Base-by-base conservation (phyloP, 257 asterid genomes). In the Penstemon newberryi region DNA sequence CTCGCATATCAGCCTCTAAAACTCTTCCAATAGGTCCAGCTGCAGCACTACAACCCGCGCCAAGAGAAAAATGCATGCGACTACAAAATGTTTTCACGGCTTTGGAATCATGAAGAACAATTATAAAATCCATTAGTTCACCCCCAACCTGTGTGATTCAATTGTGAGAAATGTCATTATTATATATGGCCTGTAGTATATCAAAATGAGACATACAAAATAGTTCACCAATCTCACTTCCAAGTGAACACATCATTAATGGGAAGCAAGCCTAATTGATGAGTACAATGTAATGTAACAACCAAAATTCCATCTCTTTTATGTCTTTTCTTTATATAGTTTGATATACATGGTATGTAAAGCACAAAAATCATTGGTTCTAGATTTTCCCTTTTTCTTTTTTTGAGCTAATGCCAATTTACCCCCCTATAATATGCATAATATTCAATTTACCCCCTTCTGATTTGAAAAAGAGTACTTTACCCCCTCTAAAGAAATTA, bases 21-120 rank as follows among this genome's bases (percentile, higher is more conserved):
- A 87, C 99, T 77, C 99, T 94, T 70, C 99, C 99, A 69, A 91
- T 19, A 49, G 99, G 98, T 67, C 99, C 99, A 43, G 96, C 99
- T 57, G 98, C 96, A 79, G 95, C 99, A 85, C 99, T 94, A 78
- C 96, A 91, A 66, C 99, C 99, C 33, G 99, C 99, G 61, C 99
- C 99, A 63, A 94, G 92, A 80, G 99, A 91, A 80, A 91, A 91
- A 76, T 94, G 99, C 95, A 94, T 78, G 75, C 97, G 96, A 64
- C 96, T 89, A 79, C 97, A 94, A 77, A 94, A 94, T 57, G 99
- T 91, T 76, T 87, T 91, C 74, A 94, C 99, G 50, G 97, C 97
- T 72, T 84, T 87, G 46, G 81, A 62, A 77, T 89, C 95, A 71
- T 88, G 99, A 58, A 94, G 80, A 77, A 94, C 99, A 75, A 94